Percentiles rank a stretch among this genome's conserved stretches.
phyloP scores from a whole-genome alignment of 768 basidiomycete genomes.

The Boletus pseudopeckii region DNA sequence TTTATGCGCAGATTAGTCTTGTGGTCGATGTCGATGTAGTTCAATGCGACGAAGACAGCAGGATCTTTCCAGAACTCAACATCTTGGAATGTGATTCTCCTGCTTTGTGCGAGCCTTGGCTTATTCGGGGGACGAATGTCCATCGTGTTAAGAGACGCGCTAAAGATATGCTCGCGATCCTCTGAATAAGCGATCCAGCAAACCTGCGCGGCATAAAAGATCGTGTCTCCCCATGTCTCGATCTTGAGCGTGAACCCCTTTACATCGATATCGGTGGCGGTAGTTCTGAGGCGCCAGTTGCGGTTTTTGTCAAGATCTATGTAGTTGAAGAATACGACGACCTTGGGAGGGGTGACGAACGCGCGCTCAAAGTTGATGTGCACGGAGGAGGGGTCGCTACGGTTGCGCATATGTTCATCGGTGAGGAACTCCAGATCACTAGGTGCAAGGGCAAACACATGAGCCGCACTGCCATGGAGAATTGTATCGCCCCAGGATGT shows the following conservation, averaged over 20 bases:
- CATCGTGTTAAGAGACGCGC: conserved; percentile 11
- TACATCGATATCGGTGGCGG: conserved; percentile 9
- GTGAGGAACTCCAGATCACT: conserved; percentile 15
- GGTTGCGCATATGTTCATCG: conserved; percentile 1
- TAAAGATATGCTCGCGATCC: conserved; percentile 17
- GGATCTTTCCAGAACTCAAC: conserved; percentile 15
- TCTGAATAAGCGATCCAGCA: conserved; percentile 22
- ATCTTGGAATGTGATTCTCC: conserved; percentile 1
- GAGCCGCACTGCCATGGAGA: neutral
- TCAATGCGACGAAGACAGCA: conserved; percentile 18
- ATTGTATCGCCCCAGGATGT: neutral
- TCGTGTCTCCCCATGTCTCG: conserved; percentile 8
- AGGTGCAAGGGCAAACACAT: conserved; percentile 5
- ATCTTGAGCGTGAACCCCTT: conserved; percentile 16
- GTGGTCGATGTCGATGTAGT: conserved; percentile 11
- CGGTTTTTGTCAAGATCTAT: conserved; percentile 5
- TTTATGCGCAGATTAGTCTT: conserved; percentile 9
- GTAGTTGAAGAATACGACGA: conserved; percentile 13
- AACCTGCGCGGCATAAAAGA: neutral
- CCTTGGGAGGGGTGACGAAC: conserved; percentile 14
- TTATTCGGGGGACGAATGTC: neutral
- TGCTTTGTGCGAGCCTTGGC: conserved; percentile 5
- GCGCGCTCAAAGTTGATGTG: conserved; percentile 10
- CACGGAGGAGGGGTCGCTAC: neutral
- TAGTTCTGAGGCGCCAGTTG: conserved; percentile 7